Base-by-base conservation (phyloP, 306 rosid genomes). In the Quercus wislizeni region DNA sequence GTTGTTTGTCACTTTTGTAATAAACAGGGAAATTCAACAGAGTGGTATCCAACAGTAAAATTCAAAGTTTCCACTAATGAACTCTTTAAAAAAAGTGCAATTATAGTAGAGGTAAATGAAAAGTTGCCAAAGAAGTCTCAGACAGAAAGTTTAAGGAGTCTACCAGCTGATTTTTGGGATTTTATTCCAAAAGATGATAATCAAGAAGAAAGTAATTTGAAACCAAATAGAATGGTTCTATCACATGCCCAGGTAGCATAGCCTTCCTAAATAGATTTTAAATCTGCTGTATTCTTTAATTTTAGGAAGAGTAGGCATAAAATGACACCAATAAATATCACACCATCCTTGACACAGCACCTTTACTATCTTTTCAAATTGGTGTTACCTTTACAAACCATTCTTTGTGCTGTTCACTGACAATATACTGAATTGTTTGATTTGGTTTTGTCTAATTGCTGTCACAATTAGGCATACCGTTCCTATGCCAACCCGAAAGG, bases 121-220 rank as follows among this genome's bases (percentile, higher is more conserved):
- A 84, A 12, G 63, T 20, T 75, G 76, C 73, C 76, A 41, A 86
- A 78, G 81, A 84, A 75, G 55, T 28, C 52, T 57, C 76, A 74
- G 65, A 87, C 74, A 70, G 83, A 75, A 77, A 77, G 43, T 76
- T 74, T 79, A 20, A 85, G 77, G 64, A 82, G 73, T 15, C 67
- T 95, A 68, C 91, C 99, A n/a, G 73, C 78, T 77, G 94, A 93
- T 74, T 95, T 83, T 87, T 95, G 99, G 99, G 84, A 88, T 80
- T 93, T 93, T 78, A 77, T 95, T 64, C 93, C 94, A 31, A 74
- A 62, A 72, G 98, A 89, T 82, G 78, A 76, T 25, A 96, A 90
- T 30, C 86, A 81, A 76, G 98, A 93, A 31, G 98, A 89, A 79
- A 86, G 73, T 51, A 57, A 46, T 67, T 69, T 59, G 57, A 88